Base-by-base conservation (phyloP, 148 eudicot species). In the Pouteria glomerata region DNA sequence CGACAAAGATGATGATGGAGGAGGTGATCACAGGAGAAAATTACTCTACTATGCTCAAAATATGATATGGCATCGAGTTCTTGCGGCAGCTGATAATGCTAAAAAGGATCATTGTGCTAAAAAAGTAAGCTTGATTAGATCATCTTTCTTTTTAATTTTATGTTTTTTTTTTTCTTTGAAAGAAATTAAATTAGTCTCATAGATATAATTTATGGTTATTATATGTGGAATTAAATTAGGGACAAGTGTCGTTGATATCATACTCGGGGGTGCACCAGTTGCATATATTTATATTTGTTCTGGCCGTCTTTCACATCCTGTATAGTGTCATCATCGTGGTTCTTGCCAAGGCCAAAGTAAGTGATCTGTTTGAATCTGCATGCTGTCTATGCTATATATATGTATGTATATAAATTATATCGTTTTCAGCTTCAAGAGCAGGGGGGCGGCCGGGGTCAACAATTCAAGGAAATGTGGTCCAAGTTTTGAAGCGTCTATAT, bases 251-350 rank as follows among this genome's bases (percentile, higher is more conserved):
- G 11, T 41, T 84, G 31, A 78, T 84, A 42, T 81, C 87, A 45
- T 70, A 70, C 60, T 50, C 77, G 41, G 87, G 71, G 23, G 66
- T 78, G 35, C 87, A 84, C 66, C 82, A 84, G 41, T 55, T 84
- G 77, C 87, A 84, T 45, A 81, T 84, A 56, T 81, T 84, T 58
- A 75, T 81, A 60, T 84, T 84, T 58, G 77, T 84, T 10, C 73
- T 84, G 33, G 87, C 87, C 56, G 69, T 81, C 15, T 73, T 81
- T 41, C 87, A 84, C 59, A 76, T 84, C 44, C 69, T 84, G 29
- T 84, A 84, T 70, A 84, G 84, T 53, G 79, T 76, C 53, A 63
- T 84, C 63, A 78, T 79, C 71, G 71, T 84, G 62, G 79, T 23
- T 21, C 76, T 84, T 3, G 82, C 82, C 1, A 72, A 76, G 44